These are phyloP conservation scores for Paramyrothecium roridum DNA, from an alignment of 2,329 filamentous ascomycete genomes.

Conservation along the genomic window DNA sequence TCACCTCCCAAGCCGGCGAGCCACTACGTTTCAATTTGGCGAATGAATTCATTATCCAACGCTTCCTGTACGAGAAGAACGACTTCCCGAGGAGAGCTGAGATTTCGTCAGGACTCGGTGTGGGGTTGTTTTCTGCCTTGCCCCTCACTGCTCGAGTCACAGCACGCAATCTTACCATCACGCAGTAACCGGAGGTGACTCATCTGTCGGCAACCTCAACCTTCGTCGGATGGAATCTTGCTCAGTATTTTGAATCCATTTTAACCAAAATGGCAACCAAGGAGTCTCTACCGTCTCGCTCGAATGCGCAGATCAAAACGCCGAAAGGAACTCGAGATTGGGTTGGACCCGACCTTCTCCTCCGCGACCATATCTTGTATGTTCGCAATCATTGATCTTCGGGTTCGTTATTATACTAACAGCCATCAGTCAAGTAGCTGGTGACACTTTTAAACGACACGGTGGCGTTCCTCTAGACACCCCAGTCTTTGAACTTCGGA, in stretches of 20 bases:
- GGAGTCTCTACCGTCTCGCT: background rate
- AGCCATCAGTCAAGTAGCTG: background rate
- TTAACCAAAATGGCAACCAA: background rate
- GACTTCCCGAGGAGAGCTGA: too few species aligned
- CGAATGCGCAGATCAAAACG: background rate
- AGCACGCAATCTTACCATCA: too few species aligned
- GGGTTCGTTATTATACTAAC: too few species aligned
- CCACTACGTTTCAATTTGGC: too few species aligned
- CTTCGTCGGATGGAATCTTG: background rate
- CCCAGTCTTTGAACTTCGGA: constrained; percentile 79
- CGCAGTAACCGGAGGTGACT: too few species aligned
- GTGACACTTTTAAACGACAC: constrained; percentile 67
- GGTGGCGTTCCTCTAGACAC: constrained; percentile 79
- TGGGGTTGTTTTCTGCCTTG: too few species aligned
- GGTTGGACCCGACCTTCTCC: background rate
- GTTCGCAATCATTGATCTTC: background rate
- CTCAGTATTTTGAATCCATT: background rate
- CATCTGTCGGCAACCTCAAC: too few species aligned
- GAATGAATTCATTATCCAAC: too few species aligned
- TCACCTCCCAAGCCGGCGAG: too few species aligned
- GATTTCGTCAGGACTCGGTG: too few species aligned
- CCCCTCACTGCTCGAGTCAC: too few species aligned
- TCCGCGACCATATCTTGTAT: background rate
- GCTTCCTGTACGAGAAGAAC: too few species aligned
- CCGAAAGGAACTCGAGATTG: background rate